Evolutionary conservation across 2,329 filamentous ascomycete species (phyloP).

Genomic region (Venturia nashicola): DNA sequence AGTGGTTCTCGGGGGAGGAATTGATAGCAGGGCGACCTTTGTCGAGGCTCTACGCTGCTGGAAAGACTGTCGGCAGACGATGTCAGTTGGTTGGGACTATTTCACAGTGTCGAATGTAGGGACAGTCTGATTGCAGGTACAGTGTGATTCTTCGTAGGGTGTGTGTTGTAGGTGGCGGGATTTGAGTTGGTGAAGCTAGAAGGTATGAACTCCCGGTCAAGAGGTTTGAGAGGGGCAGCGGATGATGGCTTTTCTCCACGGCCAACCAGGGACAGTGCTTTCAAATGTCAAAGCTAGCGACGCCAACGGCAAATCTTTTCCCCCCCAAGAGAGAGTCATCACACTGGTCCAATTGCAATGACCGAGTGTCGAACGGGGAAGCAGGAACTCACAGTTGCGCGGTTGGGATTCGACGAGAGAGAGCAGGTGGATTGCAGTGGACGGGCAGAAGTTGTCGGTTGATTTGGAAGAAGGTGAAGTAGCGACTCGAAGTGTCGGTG

Average conservation of each 20-base stretch:
- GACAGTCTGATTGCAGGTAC: background rate
- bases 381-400: background rate
- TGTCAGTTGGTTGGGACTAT: background rate
- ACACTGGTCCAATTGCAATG: constrained; percentile 1
- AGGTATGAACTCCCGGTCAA: too few species aligned
- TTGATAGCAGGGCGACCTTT: background rate
- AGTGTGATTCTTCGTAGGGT: background rate
- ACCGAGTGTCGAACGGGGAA: background rate
- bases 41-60: background rate
- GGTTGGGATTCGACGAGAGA: background rate
- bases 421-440: background rate
- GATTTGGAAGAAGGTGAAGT: background rate
- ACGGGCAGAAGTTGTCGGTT: too few species aligned
- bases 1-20: background rate
- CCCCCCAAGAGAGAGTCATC: background rate
- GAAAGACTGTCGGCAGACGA: background rate
- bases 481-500: too few species aligned
- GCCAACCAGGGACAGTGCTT: background rate
- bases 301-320: background rate
- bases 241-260: background rate
- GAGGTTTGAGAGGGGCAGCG: background rate
- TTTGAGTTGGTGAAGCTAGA: background rate
- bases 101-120: background rate
- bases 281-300: background rate
- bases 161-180: background rate